Conservation (phyloP, 352 stramenopile species). For the Halophytophthora polymorphica region DNA sequence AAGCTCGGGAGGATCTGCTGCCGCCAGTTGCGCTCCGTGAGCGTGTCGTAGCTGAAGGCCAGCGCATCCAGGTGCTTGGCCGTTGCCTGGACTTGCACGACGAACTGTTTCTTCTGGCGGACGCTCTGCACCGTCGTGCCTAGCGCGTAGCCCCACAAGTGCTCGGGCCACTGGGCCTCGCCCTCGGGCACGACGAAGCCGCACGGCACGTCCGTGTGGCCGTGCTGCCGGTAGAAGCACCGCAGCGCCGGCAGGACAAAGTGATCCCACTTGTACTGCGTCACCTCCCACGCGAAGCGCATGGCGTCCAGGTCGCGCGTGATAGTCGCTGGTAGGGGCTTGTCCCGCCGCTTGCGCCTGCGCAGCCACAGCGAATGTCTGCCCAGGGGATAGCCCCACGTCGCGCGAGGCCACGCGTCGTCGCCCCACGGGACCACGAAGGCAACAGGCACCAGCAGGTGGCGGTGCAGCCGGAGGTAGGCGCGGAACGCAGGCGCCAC, state of each 20-base stretch:
- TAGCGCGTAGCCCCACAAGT: conserved; percentile 20
- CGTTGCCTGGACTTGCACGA: conserved; percentile 18
- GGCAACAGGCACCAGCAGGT: conserved; percentile 18
- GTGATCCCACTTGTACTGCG: conserved; percentile 18
- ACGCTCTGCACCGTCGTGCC: conserved; percentile 34
- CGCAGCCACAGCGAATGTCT: neutral
- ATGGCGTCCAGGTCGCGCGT: conserved; percentile 14
- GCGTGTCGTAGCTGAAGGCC: conserved; percentile 36
- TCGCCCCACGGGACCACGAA: conserved; percentile 26
- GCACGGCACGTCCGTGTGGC: conserved; percentile 23
- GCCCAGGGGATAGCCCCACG: conserved; percentile 25
- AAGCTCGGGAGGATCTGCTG: conserved; percentile 35
- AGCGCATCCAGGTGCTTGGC: conserved; percentile 27
- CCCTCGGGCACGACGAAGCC: conserved; percentile 22
- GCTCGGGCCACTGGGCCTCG: conserved; percentile 12
- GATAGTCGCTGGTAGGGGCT: conserved; percentile 23
- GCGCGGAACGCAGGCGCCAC: conserved; percentile 7
- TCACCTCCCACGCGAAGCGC: conserved; percentile 18
- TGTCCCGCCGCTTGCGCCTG: conserved; percentile 14
- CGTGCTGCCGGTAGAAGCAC: conserved; percentile 17
- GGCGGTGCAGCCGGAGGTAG: conserved; percentile 21
- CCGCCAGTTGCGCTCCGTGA: conserved; percentile 36
- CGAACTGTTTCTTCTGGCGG: conserved; percentile 20
- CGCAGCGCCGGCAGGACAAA: conserved; percentile 26
- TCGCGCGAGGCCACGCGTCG: conserved; percentile 14